Evolutionary conservation across 345 rosid genomes (phyloP).

Genomic region (Heritiera fomes): DNA sequence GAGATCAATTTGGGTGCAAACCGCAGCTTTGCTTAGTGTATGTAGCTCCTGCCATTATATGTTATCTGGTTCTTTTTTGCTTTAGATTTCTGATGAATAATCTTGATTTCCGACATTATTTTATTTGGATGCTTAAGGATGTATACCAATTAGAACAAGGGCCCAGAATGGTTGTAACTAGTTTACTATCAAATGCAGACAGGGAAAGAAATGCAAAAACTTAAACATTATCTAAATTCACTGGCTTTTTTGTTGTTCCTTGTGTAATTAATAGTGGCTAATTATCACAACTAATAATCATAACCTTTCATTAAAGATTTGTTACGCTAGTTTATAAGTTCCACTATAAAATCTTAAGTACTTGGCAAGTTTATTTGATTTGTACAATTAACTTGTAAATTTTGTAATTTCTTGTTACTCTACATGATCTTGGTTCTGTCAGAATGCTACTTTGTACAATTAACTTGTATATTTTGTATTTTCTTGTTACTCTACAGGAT

Average conservation of each 20-base stretch:
- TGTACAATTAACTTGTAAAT: not conserved
- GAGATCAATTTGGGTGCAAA: slow-evolving; percentile 53
- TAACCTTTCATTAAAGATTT: not conserved
- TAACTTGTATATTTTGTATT: not conserved
- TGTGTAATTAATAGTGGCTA: not conserved
- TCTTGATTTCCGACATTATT: not conserved
- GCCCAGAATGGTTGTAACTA: not conserved
- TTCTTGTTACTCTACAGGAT: not conserved
- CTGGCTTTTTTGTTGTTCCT: not conserved
- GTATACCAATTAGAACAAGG: not conserved
- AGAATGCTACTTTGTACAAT: not conserved
- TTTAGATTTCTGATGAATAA: not conserved
- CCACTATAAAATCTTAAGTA: not conserved
- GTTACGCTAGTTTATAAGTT: not conserved
- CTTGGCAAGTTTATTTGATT: not conserved
- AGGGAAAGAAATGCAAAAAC: not conserved
- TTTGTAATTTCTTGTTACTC: not conserved
- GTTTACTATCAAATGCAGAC: not conserved
- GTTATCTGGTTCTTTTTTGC: not conserved
- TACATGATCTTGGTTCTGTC: slow-evolving; percentile 26
- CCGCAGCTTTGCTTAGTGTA: slow-evolving; percentile 50
- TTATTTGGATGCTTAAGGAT: not conserved
- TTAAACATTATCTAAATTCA: not conserved
- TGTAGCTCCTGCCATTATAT: slow-evolving; percentile 24
- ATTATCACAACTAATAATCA: not conserved